Base-by-base conservation (phyloP, 148 eudicot species). In the Chenopodium berlandieri region DNA sequence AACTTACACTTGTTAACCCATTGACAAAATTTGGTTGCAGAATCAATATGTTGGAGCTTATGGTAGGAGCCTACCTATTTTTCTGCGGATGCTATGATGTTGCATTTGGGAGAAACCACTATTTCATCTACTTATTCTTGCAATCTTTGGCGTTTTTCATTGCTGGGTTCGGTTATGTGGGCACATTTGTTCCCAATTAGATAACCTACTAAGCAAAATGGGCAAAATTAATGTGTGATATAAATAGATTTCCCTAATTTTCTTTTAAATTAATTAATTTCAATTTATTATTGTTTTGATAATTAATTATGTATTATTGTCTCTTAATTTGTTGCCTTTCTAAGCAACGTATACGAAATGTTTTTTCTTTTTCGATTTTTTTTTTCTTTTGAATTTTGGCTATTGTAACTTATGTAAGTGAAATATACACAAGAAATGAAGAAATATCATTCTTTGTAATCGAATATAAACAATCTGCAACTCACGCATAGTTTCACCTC, bases 111-210 rank as follows among this genome's bases (percentile, higher is more conserved):
- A 92, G 83, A 73, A 91, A 88, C 76, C 84, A 76, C 44, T 94
- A 90, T 84, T 94, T 84, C 87, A 83, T 94, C 7, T 94, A 87
- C 89, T 89, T 94, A 25, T 91, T 92, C 78, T 80, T 92, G 20
- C 98, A 94, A 73, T 84, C 91, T 17, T 66, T 87, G 14, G 92
- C 93, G 20, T 94, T 94, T 89, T 90, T 90, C 76, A 72, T 92
- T 32, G 90, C 91, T 8, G 98, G 91, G 32, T 86, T 94, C 34
- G 94, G 98, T 20, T 94, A 89, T 25, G 73, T 94, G 25, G 98
- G 98, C 72, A 89, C 90, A 0, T 84, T 90, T 37, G 85, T 92
- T 37, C 92, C 93, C n/a, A 76, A 50, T 54, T 67, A 69, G 46
- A 14, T 32, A 68, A 31, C 19, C 20, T 13, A 14, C 71, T 68